Conservation (phyloP, 2,329 filamentous ascomycete genomes). For the Colletotrichum sp. region DNA sequence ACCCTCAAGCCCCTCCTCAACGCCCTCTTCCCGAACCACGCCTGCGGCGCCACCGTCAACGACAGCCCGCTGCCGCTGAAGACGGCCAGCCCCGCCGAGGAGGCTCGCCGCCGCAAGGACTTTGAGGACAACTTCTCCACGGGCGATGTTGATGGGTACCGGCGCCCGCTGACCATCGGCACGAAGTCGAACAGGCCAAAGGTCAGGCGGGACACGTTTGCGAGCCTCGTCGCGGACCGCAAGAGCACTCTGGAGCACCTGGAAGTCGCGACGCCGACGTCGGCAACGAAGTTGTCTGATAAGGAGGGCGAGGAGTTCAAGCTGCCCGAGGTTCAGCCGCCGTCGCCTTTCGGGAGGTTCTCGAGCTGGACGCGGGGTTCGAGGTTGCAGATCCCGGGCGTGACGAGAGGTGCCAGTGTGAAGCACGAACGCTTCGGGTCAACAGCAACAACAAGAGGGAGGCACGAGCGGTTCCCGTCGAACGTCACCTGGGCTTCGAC, state of each 20-base stretch:
- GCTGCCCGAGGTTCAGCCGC: conserved; percentile 10
- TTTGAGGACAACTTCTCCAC: conserved; percentile 17
- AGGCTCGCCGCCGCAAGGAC: background rate
- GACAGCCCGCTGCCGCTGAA: background rate
- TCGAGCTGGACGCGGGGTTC: background rate
- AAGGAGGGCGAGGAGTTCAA: background rate
- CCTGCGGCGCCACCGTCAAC: background rate
- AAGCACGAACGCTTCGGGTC: background rate
- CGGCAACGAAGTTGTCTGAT: background rate
- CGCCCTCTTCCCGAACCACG: conserved; percentile 32
- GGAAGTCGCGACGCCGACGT: background rate
- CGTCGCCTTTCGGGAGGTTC: background rate
- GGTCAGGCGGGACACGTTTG: background rate
- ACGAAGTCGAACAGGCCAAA: conserved; percentile 11
- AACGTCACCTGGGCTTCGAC: background rate
- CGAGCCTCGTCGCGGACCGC: background rate
- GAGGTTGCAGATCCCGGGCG: background rate
- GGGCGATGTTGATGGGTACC: background rate
- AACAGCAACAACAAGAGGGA: background rate
- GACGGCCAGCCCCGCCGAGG: background rate
- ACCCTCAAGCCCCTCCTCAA: conserved; percentile 43
- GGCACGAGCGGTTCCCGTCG: background rate
- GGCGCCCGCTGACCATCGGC: conserved; percentile 24
- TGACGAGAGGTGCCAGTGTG: background rate
- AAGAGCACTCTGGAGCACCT: background rate